Conservation (phyloP, 257 asterid species). For the Salvia rosmarinus region DNA sequence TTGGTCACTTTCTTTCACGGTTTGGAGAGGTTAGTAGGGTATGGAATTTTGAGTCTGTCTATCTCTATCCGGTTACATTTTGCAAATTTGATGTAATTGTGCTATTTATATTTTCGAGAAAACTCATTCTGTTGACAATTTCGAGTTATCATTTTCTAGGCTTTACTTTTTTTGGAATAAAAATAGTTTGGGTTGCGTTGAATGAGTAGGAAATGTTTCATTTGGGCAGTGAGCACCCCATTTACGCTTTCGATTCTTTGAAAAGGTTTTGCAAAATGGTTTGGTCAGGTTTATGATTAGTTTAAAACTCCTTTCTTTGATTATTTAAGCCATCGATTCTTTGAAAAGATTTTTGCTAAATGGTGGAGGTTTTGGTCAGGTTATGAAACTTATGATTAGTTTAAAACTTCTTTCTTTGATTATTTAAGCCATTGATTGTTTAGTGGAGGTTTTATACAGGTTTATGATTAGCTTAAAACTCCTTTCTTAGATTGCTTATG, state of each 20-base stretch:
- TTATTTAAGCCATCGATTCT: not conserved
- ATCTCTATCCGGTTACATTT: not conserved
- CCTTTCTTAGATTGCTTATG: not conserved
- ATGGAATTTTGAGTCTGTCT: conserved; percentile 7
- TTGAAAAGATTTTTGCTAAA: not conserved
- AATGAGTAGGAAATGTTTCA: not conserved
- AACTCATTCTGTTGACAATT: not conserved
- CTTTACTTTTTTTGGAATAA: conserved; percentile 8
- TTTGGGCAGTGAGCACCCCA: not conserved
- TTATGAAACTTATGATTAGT: conserved; percentile 1
- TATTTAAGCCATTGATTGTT: not conserved
- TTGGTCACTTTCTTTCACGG: not conserved
- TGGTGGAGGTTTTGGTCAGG: not conserved
- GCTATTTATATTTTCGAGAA: not conserved
- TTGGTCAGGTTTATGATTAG: conserved; percentile 4
- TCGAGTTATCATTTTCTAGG: not conserved
- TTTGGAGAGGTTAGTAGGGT: not conserved
- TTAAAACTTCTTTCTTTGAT: not conserved
- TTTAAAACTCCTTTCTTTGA: not conserved
- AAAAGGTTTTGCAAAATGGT: not conserved
- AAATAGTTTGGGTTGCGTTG: not conserved
- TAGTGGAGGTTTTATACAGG: not conserved
- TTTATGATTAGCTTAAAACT: not conserved
- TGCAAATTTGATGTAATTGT: not conserved
- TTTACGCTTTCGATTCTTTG: not conserved